Percentiles rank a stretch among this genome's conserved stretches.
Evolutionary conservation across 2,329 filamentous ascomycete species (phyloP).

Genomic region (Fusarium ramigenum): DNA sequence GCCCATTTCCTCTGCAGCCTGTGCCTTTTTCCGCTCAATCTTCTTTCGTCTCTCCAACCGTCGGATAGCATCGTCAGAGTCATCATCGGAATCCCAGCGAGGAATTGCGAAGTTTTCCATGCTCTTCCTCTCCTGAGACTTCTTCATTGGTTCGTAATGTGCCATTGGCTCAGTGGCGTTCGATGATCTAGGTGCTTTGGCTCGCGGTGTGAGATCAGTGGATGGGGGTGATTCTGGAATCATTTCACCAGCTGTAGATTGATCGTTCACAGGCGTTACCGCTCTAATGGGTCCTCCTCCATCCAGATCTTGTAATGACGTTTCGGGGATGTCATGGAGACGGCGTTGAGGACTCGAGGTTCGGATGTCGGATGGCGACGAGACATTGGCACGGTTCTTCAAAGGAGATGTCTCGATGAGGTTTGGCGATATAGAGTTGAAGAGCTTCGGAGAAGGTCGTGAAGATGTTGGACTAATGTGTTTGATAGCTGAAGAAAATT

Average conservation of each 20-base stretch:
- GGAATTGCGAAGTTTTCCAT: slow-evolving; percentile 39
- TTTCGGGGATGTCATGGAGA: slow-evolving; percentile 46
- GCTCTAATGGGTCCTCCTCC: slow-evolving; percentile 25
- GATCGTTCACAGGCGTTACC: slow-evolving; percentile 42
- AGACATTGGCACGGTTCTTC: slow-evolving; percentile 58
- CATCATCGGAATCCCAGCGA: slow-evolving; percentile 44
- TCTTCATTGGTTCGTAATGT: slow-evolving; percentile 57
- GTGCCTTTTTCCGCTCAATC: slow-evolving; percentile 51
- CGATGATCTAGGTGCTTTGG: slow-evolving; percentile 34
- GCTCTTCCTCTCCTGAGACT: slow-evolving; percentile 55
- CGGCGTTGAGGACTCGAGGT: slow-evolving; percentile 54
- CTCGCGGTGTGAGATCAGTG: slow-evolving; percentile 34
- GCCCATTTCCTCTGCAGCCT: slow-evolving; percentile 53
- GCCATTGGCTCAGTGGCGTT: slow-evolving; percentile 48
- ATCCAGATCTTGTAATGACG: slow-evolving; percentile 34
- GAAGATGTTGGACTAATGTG: slow-evolving; percentile 65
- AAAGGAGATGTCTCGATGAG: slow-evolving; percentile 58
- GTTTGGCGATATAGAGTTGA: slow-evolving; percentile 59
- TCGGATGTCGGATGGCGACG: slow-evolving; percentile 54
- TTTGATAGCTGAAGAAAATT: slow-evolving; percentile 62
- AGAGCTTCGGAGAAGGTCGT: slow-evolving; percentile 62
- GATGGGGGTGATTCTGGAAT: slow-evolving; percentile 51
- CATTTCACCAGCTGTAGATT: slow-evolving; percentile 43
- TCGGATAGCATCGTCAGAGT: slow-evolving; percentile 48
- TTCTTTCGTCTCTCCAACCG: slow-evolving; percentile 49